phyloP scores from a whole-genome alignment of 331 rosid species.

The Prunus yedoensis region DNA sequence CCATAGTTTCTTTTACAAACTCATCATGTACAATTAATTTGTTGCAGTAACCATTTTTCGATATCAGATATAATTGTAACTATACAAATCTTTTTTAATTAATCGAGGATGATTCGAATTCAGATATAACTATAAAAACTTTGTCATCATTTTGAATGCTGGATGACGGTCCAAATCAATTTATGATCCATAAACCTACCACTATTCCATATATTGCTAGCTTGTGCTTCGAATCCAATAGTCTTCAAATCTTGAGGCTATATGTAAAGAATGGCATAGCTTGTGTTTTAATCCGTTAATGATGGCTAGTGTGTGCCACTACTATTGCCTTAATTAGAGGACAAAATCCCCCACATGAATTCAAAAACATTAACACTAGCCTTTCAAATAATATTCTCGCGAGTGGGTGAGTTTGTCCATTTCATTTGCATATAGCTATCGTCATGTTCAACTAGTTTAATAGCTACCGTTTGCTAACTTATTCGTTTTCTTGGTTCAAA shows the following conservation, averaged over 20 bases:
- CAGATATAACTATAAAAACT: background rate
- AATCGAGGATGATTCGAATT: too few relatives aligned
- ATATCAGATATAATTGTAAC: background rate
- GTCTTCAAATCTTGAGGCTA: background rate
- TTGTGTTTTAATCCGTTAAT: background rate
- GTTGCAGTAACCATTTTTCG: background rate
- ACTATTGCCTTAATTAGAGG: background rate
- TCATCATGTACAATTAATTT: background rate
- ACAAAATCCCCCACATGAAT: background rate
- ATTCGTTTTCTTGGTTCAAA: too few relatives aligned
- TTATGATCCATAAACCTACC: background rate
- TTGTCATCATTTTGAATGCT: background rate
- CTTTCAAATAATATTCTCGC: background rate
- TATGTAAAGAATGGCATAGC: background rate
- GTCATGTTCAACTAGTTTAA: too few relatives aligned
- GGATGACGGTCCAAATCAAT: background rate
- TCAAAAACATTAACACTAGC: background rate
- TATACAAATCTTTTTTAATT: too few relatives aligned
- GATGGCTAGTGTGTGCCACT: background rate
- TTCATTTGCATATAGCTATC: background rate
- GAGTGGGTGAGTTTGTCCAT: conserved; percentile 28
- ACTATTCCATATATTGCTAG: background rate
- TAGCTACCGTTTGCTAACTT: too few relatives aligned
- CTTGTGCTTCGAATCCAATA: background rate
- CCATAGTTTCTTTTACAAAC: too few relatives aligned